Evolutionary conservation across 2,329 filamentous ascomycete species (phyloP).

Genomic region (Fusarium coffeatum): DNA sequence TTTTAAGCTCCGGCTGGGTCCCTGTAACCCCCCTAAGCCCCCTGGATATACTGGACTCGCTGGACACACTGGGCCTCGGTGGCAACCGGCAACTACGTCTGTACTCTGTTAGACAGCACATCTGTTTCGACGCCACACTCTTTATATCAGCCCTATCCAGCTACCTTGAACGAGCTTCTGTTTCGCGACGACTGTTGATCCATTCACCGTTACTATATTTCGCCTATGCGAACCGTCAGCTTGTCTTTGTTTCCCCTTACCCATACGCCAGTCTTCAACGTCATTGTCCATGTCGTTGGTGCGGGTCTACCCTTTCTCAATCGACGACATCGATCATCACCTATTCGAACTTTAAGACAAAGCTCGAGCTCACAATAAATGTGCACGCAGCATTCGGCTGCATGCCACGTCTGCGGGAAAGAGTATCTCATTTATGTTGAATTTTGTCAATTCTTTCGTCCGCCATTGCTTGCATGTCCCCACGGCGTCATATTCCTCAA

Average conservation of each 20-base stretch:
- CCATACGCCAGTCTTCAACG: conserved; percentile 15
- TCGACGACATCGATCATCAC: conserved; percentile 24
- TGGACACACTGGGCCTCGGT: conserved; percentile 31
- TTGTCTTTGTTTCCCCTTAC: conserved; percentile 6
- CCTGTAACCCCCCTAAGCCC: conserved; percentile 27
- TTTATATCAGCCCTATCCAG: conserved; percentile 48
- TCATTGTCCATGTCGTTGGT: conserved; percentile 42
- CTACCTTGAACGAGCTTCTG: conserved; percentile 21
- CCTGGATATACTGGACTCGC: conserved; percentile 24
- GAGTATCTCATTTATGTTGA: conserved; percentile 68
- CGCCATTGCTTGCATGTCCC: conserved; percentile 62
- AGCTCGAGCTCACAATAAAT: conserved; percentile 59
- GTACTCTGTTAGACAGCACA: conserved; percentile 14
- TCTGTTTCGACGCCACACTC: conserved; percentile 39
- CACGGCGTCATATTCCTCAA: conserved; percentile 54
- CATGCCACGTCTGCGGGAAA: conserved; percentile 70
- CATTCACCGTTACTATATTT: conserved; percentile 7
- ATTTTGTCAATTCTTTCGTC: conserved; percentile 65
- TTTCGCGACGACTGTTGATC: conserved; percentile 7
- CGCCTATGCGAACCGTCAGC: conserved; percentile 12
- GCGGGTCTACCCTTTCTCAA: conserved; percentile 32
- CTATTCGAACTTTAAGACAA: conserved; percentile 34
- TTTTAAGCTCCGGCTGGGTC: conserved; percentile 39
- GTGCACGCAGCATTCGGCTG: conserved; percentile 68
- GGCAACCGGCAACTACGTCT: conserved; percentile 44